Percentiles rank a stretch among this genome's conserved stretches.
Evolutionary conservation across 352 stramenopile genomes (phyloP).

Genomic region (Pythium periplocum): DNA sequence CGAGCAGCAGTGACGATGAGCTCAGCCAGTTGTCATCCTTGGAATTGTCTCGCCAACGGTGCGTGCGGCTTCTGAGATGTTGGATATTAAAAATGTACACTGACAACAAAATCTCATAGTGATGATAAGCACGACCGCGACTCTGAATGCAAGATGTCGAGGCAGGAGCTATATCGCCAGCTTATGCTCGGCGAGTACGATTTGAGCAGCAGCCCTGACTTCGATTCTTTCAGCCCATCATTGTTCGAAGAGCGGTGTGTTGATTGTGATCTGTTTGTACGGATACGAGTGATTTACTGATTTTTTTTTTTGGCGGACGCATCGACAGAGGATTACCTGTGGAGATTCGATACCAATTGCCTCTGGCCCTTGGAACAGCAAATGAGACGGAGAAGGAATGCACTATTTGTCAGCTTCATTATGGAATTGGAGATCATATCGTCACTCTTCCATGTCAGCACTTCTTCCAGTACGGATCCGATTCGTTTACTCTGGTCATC

Average conservation of each 20-base stretch:
- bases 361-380: slow-evolving; percentile 65
- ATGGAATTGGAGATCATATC: slow-evolving; percentile 82
- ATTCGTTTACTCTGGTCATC: no score
- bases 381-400: slow-evolving; percentile 84
- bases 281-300: neutral
- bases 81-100: no score
- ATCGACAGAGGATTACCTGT: slow-evolving; percentile 51
- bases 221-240: slow-evolving; percentile 52
- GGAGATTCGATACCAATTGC: slow-evolving; percentile 77
- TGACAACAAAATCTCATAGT: slow-evolving; percentile 3
- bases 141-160: slow-evolving; percentile 44
- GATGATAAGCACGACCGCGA: slow-evolving; percentile 35
- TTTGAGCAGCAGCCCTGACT: slow-evolving; percentile 65
- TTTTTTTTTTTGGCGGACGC: slow-evolving; percentile 1
- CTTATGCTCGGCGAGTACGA: slow-evolving; percentile 49
- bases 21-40: slow-evolving; percentile 64
- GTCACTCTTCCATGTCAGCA: slow-evolving; percentile 79
- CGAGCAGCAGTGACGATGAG: slow-evolving; percentile 77
- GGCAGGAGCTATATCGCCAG: slow-evolving; percentile 63
- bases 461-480: slow-evolving; percentile 73
- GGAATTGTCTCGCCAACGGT: slow-evolving; percentile 60
- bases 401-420: slow-evolving; percentile 80
- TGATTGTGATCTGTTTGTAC: neutral
- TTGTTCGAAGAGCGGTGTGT: slow-evolving; percentile 73
- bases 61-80: slow-evolving; percentile 6